Percentiles rank a stretch among this genome's conserved stretches.
Conservation (phyloP, 2,329 filamentous ascomycete species). For the Monascus ruber region DNA sequence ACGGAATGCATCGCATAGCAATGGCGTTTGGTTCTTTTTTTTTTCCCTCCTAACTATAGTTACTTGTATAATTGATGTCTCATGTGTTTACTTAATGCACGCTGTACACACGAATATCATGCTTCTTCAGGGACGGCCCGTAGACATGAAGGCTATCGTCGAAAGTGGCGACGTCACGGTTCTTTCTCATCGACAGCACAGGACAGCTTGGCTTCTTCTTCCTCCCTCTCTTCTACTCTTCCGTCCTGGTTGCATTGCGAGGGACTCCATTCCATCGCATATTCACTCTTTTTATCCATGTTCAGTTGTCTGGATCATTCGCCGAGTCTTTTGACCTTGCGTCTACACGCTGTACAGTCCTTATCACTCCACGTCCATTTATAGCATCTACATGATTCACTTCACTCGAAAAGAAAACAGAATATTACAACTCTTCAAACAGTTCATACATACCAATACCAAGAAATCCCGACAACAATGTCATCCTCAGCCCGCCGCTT, state of each 20-base stretch:
- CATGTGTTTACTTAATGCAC: no score
- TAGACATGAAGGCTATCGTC: background rate
- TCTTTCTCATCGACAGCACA: background rate
- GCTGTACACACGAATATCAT: no score
- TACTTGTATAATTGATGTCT: background rate
- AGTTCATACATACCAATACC: constrained; percentile 1
- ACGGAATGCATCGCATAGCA: background rate
- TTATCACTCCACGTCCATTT: background rate
- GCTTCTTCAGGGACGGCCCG: no score
- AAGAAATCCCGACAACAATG: constrained; percentile 6
- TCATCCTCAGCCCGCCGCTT: constrained; percentile 24
- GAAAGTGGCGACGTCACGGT: background rate
- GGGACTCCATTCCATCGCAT: no score
- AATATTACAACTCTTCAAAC: background rate
- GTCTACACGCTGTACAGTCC: no score
- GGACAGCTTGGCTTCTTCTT: background rate
- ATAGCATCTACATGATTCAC: background rate
- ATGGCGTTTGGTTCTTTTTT: background rate
- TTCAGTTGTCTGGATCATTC: no score
- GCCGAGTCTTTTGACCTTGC: no score
- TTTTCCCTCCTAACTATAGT: background rate
- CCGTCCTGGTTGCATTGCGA: no score
- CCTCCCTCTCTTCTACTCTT: background rate
- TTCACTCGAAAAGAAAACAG: no score
- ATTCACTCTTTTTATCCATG: no score